Evolutionary conservation across 805 yeast species (phyloP), one percentile per base, ranked within the genome.

Genomic region (Pichia gijzeniarum): DNA sequence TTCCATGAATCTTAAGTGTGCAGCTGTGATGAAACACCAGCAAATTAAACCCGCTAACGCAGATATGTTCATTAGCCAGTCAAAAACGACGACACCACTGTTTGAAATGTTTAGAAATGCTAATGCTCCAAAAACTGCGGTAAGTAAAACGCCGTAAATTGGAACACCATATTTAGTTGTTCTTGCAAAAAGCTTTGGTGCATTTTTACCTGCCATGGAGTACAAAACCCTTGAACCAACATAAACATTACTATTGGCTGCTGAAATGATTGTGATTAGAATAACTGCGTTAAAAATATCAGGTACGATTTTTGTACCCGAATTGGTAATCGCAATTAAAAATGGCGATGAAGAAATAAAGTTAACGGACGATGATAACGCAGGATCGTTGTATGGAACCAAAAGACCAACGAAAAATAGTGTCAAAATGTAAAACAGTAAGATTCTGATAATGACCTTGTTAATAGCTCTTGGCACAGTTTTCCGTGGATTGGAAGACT

Each of bases 41-140:
- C 85, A 73, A 53, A 82, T 79, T 53, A 83, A 71, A 48, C 90
- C 90, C 10, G 89, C 81, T 41, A 82, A 82, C 25, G 85, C 85
- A 14, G 86, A 76, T 54, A 84, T 82, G 61, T 82, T 82, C 53
- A 82, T 65, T 48, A 84, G 69, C 90, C 90, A 84, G 57, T 74
- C 67, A 67, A 84, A 84, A 25, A 80, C 89, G 4, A 73, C 70
- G 35, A 61, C 58, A 47, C 84, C 84, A 45, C 73, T 67, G 17
- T 66, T 61, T 6, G 82, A 72, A 16, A 77, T 76, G 38, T 68
- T 70, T 65, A 84, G 63, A 67, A 74, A 82, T 3, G 80, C 87
- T 45, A 84, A 64, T 21, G 77, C 67, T 38, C 90, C 91, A 57
- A 82, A 77, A 2, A 69, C 54, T 1, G 86, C 67, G 5, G 88